These are phyloP conservation scores for Ettlia oleoabundans DNA, from an alignment of 139 green algal species.

Conservation along the genomic window DNA sequence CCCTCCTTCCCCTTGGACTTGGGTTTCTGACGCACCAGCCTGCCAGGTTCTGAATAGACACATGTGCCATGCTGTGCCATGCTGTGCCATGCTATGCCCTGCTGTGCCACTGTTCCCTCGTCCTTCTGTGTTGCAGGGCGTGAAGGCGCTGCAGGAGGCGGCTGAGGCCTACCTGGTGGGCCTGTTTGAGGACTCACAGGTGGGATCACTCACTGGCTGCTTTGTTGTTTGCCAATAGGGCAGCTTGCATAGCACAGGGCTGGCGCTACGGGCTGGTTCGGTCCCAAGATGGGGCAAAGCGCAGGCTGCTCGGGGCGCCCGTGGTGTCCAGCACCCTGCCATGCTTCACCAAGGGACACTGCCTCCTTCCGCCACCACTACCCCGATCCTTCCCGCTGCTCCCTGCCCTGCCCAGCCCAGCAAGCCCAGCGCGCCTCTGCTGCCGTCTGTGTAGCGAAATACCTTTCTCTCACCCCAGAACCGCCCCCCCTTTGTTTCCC, in stretches of 20 bases:
- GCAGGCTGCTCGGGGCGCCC: too few species aligned
- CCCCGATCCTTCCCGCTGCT: too few species aligned
- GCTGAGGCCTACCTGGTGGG: conserved; percentile 98
- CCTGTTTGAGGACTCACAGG: conserved; percentile 98
- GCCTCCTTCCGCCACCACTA: too few species aligned
- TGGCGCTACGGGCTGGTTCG: too few species aligned
- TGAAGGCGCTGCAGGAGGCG: conserved; percentile 84
- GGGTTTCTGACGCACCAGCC: too few species aligned
- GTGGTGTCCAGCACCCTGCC: too few species aligned
- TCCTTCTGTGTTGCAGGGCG: conserved; percentile 42
- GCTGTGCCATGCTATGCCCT: not conserved
- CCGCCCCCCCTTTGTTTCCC: not conserved
- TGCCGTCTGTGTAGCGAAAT: too few species aligned
- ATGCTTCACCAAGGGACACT: too few species aligned
- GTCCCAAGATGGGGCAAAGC: too few species aligned
- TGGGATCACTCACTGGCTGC: conserved; percentile 65
- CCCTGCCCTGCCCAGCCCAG: not conserved
- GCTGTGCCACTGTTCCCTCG: not conserved
- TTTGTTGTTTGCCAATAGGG: not conserved
- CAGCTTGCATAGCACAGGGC: not conserved
- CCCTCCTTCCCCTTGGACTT: too few species aligned
- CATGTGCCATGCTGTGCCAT: not conserved
- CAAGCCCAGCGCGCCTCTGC: not conserved
- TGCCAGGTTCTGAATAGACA: too few species aligned
- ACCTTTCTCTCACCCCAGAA: too few species aligned